Evolutionary conservation across 2,329 filamentous ascomycete genomes (phyloP).

Genomic region (Fusarium solani-melongenae): DNA sequence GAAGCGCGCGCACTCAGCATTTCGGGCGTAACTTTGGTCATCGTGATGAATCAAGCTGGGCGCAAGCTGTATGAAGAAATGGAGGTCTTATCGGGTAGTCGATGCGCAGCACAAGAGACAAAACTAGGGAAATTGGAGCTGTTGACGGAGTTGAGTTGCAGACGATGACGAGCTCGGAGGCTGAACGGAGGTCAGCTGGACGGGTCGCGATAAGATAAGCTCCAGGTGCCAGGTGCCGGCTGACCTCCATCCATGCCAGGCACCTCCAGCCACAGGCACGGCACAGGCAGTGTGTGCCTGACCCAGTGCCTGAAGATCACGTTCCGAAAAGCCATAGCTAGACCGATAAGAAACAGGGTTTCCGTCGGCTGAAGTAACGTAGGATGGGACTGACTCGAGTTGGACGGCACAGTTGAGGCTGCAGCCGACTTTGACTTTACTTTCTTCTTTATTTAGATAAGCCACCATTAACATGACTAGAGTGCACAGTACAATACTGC

Average conservation of each 20-base stretch:
- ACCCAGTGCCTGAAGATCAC: not conserved
- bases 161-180: slow-evolving; percentile 31
- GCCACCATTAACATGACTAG: not conserved
- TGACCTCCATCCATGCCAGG: slow-evolving; percentile 12
- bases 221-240: slow-evolving; percentile 1
- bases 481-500: not conserved
- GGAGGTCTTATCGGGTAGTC: not conserved
- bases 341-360: not conserved
- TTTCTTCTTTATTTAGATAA: not conserved
- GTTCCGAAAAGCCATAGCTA: not conserved
- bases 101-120: slow-evolving; percentile 2
- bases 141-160: slow-evolving; percentile 16
- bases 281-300: not conserved
- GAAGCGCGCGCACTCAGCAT: slow-evolving; percentile 58
- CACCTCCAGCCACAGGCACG: not conserved
- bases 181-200: slow-evolving; percentile 34
- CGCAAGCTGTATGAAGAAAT: slow-evolving; percentile 11
- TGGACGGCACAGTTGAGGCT: not conserved
- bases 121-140: slow-evolving; percentile 7
- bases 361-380: not conserved
- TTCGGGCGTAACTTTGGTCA: slow-evolving; percentile 59
- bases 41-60: slow-evolving; percentile 36
- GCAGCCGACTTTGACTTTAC: slow-evolving; percentile 5
- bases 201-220: slow-evolving; percentile 31
- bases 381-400: slow-evolving; percentile 24